Evolutionary conservation across 108 stramenopile genomes (phyloP).

Genomic region (Hondaea fermentalgiana): DNA sequence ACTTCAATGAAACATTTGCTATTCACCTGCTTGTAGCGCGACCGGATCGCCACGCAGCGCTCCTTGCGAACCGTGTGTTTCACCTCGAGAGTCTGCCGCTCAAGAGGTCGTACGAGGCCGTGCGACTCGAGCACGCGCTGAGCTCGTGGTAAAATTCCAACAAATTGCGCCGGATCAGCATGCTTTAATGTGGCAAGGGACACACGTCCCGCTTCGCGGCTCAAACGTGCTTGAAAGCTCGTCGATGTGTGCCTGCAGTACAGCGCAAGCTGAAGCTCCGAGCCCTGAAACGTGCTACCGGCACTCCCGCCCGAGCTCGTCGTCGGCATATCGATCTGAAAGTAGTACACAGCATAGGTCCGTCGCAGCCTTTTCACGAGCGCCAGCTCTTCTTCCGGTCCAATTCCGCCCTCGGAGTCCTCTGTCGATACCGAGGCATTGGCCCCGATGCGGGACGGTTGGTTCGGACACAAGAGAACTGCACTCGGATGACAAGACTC

Average conservation of each 20-base stretch:
- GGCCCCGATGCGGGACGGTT: background rate
- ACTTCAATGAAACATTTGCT: constrained; percentile 7
- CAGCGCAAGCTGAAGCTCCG: background rate
- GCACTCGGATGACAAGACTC: background rate
- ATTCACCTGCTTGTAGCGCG: background rate
- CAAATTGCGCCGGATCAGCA: background rate
- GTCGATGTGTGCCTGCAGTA: background rate
- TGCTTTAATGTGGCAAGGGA: background rate
- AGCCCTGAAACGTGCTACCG: background rate
- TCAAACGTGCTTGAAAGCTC: background rate
- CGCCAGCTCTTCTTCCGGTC: background rate
- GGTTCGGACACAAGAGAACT: background rate
- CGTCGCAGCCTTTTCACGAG: background rate
- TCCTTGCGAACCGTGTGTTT: background rate
- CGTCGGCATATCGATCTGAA: constrained; percentile 2
- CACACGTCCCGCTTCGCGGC: background rate
- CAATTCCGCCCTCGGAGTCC: background rate
- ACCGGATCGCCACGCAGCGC: constrained; percentile 1
- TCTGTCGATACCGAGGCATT: too few species aligned
- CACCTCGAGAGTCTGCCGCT: background rate
- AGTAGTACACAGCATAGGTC: background rate
- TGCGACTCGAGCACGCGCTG: background rate
- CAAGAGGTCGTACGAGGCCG: background rate
- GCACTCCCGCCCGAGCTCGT: background rate
- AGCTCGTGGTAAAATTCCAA: background rate